Evolutionary conservation across 495 filamentous ascomycete species (phyloP).

Genomic region (Xylaria nigripes): DNA sequence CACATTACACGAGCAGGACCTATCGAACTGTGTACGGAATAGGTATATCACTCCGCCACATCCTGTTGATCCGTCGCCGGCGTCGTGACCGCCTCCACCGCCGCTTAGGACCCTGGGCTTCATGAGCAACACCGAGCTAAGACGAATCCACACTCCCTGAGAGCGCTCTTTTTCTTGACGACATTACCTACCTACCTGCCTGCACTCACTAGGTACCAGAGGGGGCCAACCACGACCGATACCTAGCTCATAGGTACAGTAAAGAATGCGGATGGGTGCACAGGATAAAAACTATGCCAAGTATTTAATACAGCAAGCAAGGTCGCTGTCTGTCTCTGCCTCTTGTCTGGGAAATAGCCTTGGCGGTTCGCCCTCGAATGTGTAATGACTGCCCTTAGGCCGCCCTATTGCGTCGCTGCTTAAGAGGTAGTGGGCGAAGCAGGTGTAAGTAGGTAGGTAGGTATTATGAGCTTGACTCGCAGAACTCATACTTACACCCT

Average conservation of each 20-base stretch:
- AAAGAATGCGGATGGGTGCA: neutral
- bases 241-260: neutral
- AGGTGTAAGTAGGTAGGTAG: neutral
- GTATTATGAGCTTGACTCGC: neutral
- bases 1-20: too few species aligned
- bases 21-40: too few species aligned
- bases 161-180: neutral
- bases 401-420: neutral
- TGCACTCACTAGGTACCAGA: neutral
- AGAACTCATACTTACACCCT: neutral
- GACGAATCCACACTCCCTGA: neutral
- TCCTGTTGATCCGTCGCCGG: constrained; percentile 3
- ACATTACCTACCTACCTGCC: neutral
- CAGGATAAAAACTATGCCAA: neutral
- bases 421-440: too few species aligned
- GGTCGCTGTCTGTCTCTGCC: neutral
- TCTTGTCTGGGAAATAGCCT: neutral
- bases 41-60: neutral
- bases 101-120: constrained; percentile 1
- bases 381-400: neutral
- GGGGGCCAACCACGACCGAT: neutral
- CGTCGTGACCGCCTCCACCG: constrained; percentile 7
- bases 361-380: neutral
- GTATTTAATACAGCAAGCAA: neutral
- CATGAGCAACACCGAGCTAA: neutral